Evolutionary conservation across 768 basidiomycete genomes (phyloP).

Genomic region (Sarcodon aspratus): DNA sequence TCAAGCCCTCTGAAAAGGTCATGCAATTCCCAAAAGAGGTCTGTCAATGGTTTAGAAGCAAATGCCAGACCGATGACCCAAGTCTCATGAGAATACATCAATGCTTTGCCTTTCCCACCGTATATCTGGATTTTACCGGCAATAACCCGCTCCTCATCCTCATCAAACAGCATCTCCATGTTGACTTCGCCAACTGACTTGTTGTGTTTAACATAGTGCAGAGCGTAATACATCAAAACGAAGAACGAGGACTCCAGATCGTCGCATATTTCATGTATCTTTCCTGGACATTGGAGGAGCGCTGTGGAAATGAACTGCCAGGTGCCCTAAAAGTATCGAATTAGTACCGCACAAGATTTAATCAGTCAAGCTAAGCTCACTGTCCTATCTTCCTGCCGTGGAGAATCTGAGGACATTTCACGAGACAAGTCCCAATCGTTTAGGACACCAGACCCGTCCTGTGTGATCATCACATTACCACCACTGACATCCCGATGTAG

Average conservation of each 20-base stretch:
- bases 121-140: not conserved
- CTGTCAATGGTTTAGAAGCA: not conserved
- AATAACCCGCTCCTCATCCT: not conserved
- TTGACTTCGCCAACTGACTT: not conserved
- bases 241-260: conserved; percentile 7
- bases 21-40: not conserved
- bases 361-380: not conserved
- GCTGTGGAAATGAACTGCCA: conserved; percentile 6
- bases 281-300: conserved; percentile 1
- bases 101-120: not conserved
- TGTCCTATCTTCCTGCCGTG: not conserved
- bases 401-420: not conserved
- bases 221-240: conserved; percentile 4
- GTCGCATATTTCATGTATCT: conserved; percentile 3
- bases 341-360: not conserved
- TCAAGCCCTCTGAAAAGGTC: not conserved
- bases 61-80: not conserved
- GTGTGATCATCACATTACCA: conserved; percentile 3
- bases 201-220: not conserved
- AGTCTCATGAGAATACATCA: not conserved
- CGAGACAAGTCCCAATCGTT: conserved; percentile 4
- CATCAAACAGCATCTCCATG: not conserved
- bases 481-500: conserved; percentile 5
- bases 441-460: not conserved
- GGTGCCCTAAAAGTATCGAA: conserved; percentile 2